phyloP scores from a whole-genome alignment of 2,329 filamentous ascomycete genomes.

The Thelonectria discophora region DNA sequence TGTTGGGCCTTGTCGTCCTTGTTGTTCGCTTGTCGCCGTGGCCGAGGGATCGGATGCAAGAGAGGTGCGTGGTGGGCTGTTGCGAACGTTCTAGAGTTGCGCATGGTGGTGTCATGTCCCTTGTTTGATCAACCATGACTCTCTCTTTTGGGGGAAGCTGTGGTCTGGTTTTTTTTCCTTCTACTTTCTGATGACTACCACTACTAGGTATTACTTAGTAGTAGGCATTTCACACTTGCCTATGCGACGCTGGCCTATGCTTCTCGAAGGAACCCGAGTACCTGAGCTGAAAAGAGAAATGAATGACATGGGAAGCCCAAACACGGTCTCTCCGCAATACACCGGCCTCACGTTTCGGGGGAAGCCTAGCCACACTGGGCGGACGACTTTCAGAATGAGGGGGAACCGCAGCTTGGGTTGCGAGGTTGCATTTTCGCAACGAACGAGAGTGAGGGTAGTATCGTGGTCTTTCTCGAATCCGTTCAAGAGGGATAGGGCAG shows the following conservation, averaged over 20 bases:
- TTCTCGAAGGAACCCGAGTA: no score
- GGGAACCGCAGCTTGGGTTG: background rate
- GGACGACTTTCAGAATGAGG: conserved; percentile 12
- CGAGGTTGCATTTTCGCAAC: background rate
- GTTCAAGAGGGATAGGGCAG: no score
- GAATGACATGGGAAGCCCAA: background rate
- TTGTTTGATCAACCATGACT: background rate
- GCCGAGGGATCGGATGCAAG: conserved; percentile 10
- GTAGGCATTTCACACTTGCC: background rate
- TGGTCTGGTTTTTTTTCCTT: background rate
- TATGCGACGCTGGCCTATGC: background rate
- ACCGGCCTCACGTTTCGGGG: conserved; percentile 14
- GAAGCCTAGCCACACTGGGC: background rate
- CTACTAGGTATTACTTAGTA: no score
- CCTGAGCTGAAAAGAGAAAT: conserved; percentile 2
- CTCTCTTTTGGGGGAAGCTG: background rate
- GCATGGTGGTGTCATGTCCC: conserved; percentile 36
- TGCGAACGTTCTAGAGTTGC: conserved; percentile 36
- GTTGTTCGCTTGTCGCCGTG: no score
- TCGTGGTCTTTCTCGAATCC: conserved; percentile 5
- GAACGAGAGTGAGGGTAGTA: background rate
- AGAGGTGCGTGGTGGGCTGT: conserved; percentile 33
- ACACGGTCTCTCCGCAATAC: conserved; percentile 14
- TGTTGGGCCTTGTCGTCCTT: no score
- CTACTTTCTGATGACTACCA: no score